A percentile compares a stretch with the other conserved stretches of the same genome.
phyloP scores from a whole-genome alignment of 2,329 filamentous ascomycete species.

The Clonostachys byssicola region DNA sequence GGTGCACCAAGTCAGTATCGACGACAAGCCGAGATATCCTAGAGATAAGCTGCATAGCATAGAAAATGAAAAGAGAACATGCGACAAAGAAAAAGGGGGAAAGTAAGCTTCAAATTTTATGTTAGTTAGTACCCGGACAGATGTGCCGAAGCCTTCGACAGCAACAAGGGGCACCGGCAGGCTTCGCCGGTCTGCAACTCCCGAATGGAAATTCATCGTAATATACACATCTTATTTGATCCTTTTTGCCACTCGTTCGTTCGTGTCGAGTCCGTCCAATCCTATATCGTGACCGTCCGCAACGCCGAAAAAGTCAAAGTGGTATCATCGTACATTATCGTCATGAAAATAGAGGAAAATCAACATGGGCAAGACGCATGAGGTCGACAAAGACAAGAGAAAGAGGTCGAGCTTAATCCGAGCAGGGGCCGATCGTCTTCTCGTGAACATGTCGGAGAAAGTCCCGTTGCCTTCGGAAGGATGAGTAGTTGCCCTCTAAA shows the following conservation, averaged over 20 bases:
- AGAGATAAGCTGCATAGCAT: too few relatives aligned
- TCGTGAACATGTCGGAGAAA: slow-evolving; percentile 53
- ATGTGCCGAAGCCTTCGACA: not conserved
- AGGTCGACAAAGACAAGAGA: slow-evolving; percentile 1
- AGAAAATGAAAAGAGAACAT: not conserved
- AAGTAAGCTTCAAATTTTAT: not conserved
- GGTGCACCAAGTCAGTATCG: too few relatives aligned
- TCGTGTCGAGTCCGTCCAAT: too few relatives aligned
- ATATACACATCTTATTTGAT: not conserved
- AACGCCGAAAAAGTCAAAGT: not conserved
- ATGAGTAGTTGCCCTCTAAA: slow-evolving; percentile 73
- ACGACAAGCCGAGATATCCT: too few relatives aligned
- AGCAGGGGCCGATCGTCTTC: slow-evolving; percentile 25
- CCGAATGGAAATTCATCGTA: not conserved
- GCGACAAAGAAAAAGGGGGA: not conserved
- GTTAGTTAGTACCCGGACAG: not conserved
- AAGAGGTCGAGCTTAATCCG: slow-evolving; percentile 12
- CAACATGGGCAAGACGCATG: not conserved
- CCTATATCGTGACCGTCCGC: not conserved
- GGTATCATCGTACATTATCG: not conserved
- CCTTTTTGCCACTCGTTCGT: not conserved
- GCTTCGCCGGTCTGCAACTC: not conserved
- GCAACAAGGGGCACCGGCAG: not conserved
- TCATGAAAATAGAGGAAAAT: not conserved
- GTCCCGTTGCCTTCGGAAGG: slow-evolving; percentile 65